These are phyloP conservation scores for Aspergillus latus DNA, from an alignment of 2,329 filamentous ascomycete genomes.

Conservation along the genomic window DNA sequence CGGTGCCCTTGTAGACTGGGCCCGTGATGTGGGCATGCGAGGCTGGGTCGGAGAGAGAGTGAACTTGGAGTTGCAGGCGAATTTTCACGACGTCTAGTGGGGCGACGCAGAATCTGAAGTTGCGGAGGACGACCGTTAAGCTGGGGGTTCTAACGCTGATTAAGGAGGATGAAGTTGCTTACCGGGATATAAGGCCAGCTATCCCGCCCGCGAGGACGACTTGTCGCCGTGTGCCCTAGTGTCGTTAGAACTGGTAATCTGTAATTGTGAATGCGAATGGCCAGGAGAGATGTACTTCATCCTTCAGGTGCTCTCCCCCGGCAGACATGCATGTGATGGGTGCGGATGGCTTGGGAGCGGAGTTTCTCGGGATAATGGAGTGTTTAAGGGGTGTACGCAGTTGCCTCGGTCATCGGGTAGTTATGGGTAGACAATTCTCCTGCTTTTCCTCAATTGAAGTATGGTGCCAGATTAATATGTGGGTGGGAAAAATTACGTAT, in stretches of 20 bases:
- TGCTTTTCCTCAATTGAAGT: neutral
- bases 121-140: neutral
- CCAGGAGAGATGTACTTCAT: conserved; percentile 56
- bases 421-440: neutral
- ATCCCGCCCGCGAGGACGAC: conserved; percentile 65
- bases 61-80: conserved; percentile 87
- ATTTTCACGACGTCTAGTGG: conserved; percentile 98
- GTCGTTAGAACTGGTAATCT: neutral
- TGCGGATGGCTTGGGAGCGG: conserved; percentile 1
- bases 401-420: conserved; percentile 2
- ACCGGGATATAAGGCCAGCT: conserved; percentile 87
- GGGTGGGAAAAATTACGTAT: neutral
- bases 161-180: conserved; percentile 23
- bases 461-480: neutral
- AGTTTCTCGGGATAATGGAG: neutral
- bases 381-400: neutral
- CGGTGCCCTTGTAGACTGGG: conserved; percentile 50
- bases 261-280: neutral
- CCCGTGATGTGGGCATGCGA: conserved; percentile 52
- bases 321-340: conserved; percentile 61
- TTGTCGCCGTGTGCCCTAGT: conserved; percentile 64
- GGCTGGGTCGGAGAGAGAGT: conserved; percentile 74
- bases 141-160: neutral
- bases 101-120: conserved; percentile 77
- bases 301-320: conserved; percentile 63